Percentiles rank a stretch among this genome's conserved stretches.
Conservation (phyloP, 2,329 filamentous ascomycete species). For the Hymenoscyphus salicellus region DNA sequence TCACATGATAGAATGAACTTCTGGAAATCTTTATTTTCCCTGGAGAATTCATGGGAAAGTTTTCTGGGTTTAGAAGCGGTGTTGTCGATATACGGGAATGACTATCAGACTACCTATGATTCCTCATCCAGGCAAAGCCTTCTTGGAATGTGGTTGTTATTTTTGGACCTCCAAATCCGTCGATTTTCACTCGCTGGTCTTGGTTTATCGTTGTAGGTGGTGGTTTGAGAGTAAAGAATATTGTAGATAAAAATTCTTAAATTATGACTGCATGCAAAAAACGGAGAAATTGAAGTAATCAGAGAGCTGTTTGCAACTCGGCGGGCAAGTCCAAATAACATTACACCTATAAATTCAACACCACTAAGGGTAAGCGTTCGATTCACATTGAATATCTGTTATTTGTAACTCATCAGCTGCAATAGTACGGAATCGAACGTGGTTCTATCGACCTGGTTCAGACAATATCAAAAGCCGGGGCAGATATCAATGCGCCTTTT, state of each 20-base stretch:
- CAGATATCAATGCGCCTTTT: constrained; percentile 1
- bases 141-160: constrained; percentile 1
- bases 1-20: constrained; percentile 2
- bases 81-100: constrained; percentile 6
- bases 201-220: background rate
- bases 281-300: constrained; percentile 6
- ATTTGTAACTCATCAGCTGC: background rate
- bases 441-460: constrained; percentile 7
- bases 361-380: constrained; percentile 11
- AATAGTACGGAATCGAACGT: constrained; percentile 15
- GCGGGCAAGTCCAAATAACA: constrained; percentile 14
- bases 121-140: constrained; percentile 1
- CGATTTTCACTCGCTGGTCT: background rate
- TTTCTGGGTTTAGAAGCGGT: background rate
- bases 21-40: background rate
- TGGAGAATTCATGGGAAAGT: background rate
- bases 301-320: constrained; percentile 8
- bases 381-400: background rate
- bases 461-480: background rate
- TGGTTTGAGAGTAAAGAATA: background rate
- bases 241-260: constrained; percentile 10
- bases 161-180: background rate
- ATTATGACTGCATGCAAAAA: constrained; percentile 14
- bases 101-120: constrained; percentile 6
- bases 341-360: constrained; percentile 9